A percentile compares a stretch with the other conserved stretches of the same genome.
phyloP scores from a whole-genome alignment of 2,329 filamentous ascomycete genomes.

The Ascochyta rabiei region DNA sequence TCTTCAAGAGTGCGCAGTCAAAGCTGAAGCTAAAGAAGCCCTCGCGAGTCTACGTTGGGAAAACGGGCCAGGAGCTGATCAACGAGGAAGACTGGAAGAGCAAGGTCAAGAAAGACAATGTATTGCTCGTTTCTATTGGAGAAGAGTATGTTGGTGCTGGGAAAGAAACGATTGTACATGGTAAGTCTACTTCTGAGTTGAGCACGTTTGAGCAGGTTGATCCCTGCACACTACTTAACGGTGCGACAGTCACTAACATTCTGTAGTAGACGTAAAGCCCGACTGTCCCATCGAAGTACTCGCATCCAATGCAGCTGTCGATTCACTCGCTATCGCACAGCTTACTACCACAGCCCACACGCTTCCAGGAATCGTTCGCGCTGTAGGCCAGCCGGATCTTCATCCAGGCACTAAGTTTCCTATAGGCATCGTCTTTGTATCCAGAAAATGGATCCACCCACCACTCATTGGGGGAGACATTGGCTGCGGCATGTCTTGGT shows the following conservation, averaged over 20 bases:
- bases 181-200: conserved; percentile 23
- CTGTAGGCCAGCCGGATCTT: conserved; percentile 46
- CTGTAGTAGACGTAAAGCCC: conserved; percentile 22
- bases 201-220: conserved; percentile 34
- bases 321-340: conserved; percentile 40
- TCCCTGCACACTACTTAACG: conserved; percentile 8
- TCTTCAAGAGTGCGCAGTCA: conserved; percentile 38
- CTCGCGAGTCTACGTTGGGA: conserved; percentile 32
- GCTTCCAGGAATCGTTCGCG: conserved; percentile 44
- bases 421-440: conserved; percentile 47
- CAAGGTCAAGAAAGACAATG: conserved; percentile 31
- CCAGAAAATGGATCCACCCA: conserved; percentile 45
- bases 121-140: conserved; percentile 38
- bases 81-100: conserved; percentile 35
- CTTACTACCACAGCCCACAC: conserved; percentile 38
- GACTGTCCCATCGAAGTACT: conserved; percentile 31
- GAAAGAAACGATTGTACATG: conserved; percentile 22
- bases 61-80: conserved; percentile 36
- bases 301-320: conserved; percentile 35
- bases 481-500: conserved; percentile 51
- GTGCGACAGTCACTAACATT: background rate
- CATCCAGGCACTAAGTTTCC: conserved; percentile 48
- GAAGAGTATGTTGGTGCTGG: conserved; percentile 42
- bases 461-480: conserved; percentile 49
- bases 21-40: conserved; percentile 43